These are phyloP conservation scores for Selenicereus undatus DNA, from an alignment of 148 eudicot genomes.

Conservation along the genomic window DNA sequence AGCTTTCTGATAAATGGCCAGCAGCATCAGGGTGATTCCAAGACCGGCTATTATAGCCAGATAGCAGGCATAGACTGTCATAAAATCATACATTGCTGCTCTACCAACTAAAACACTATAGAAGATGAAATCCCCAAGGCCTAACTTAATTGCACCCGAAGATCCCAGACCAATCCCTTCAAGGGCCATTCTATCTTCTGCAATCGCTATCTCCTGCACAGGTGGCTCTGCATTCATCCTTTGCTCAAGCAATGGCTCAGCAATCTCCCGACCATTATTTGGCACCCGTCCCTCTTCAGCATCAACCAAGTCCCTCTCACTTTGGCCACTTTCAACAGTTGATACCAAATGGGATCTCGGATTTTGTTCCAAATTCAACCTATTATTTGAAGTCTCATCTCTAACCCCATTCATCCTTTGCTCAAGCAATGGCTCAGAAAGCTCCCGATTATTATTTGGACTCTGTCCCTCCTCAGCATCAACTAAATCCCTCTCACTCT, in stretches of 20 bases:
- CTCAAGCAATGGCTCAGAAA: constrained; percentile 16
- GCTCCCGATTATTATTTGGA: constrained; percentile 31
- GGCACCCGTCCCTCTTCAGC: constrained; percentile 34
- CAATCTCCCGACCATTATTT: constrained; percentile 33
- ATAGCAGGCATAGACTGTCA: constrained; percentile 93
- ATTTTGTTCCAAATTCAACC: background rate
- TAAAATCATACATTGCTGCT: constrained; percentile 95
- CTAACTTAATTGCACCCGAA: constrained; percentile 85
- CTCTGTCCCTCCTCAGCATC: constrained; percentile 33
- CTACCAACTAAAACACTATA: constrained; percentile 96
- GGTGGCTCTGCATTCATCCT: constrained; percentile 12
- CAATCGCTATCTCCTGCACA: constrained; percentile 23
- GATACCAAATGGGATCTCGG: background rate
- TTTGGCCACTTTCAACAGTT: background rate
- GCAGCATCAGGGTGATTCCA: constrained; percentile 72
- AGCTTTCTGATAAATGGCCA: constrained; percentile 89
- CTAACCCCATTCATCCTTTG: background rate
- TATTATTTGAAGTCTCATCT: background rate
- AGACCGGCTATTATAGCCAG: constrained; percentile 93
- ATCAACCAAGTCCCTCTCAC: background rate
- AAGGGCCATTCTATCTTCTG: constrained; percentile 49
- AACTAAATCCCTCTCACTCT: background rate
- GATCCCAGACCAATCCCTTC: constrained; percentile 95
- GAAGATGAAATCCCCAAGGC: constrained; percentile 89
- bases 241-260: constrained; percentile 4